Conservation (phyloP, 176 grass and related monocot species). For the Pontederia paniculata region DNA sequence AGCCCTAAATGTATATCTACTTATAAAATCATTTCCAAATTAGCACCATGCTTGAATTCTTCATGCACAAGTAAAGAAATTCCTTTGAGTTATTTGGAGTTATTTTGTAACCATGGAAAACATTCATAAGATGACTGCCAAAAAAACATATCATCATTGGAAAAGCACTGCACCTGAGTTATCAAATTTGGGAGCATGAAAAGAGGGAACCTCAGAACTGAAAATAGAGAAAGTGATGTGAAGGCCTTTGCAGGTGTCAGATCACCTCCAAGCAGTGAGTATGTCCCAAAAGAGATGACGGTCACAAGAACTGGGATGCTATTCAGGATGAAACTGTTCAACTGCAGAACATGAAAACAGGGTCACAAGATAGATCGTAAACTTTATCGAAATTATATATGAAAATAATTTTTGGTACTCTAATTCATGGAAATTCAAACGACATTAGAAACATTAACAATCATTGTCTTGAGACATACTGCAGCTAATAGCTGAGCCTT, state of each 20-base stretch:
- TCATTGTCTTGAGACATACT: slow-evolving; percentile 26
- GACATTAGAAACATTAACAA: not conserved
- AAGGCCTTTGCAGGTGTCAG: slow-evolving; percentile 97
- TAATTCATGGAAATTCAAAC: not conserved
- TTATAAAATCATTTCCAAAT: no score
- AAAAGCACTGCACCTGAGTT: slow-evolving; percentile 61
- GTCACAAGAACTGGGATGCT: slow-evolving; percentile 87
- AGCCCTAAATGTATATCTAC: no score
- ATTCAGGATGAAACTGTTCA: slow-evolving; percentile 95
- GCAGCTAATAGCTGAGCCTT: slow-evolving; percentile 79
- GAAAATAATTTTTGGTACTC: slow-evolving; percentile 1
- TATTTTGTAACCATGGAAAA: not conserved
- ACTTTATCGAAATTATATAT: not conserved
- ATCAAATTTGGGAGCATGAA: slow-evolving; percentile 95
- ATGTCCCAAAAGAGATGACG: slow-evolving; percentile 83
- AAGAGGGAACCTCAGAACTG: slow-evolving; percentile 91
- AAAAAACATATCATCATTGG: not conserved
- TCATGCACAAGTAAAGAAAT: no score
- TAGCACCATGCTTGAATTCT: no score
- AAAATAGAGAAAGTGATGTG: slow-evolving; percentile 91
- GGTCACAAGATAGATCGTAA: slow-evolving; percentile 14
- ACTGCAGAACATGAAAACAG: slow-evolving; percentile 43
- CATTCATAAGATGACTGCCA: not conserved
- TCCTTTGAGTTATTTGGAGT: not conserved
- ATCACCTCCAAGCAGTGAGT: slow-evolving; percentile 80